A percentile compares a stretch with the other conserved stretches of the same genome.
Conservation (phyloP, 441 rosid species). For the Gossypium schwendimanii region DNA sequence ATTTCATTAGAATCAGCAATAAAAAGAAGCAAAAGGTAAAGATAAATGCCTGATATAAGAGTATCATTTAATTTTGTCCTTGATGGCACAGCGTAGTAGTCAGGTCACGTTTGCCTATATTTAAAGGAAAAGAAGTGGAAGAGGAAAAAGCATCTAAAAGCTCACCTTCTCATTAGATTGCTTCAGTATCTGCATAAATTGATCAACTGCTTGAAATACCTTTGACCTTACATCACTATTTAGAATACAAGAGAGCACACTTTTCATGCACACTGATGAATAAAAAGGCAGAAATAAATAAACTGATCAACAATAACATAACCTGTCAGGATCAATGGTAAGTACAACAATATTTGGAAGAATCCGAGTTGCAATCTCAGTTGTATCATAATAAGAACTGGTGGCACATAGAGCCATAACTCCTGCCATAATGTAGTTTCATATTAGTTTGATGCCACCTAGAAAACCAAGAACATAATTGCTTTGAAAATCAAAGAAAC, state of each 20-base stretch:
- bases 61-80: background rate
- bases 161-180: conserved; percentile 81
- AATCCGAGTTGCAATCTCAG: conserved; percentile 88
- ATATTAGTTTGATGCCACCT: background rate
- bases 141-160: conserved; percentile 9
- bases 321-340: conserved; percentile 96
- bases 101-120: background rate
- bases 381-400: conserved; percentile 76
- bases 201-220: conserved; percentile 93
- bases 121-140: background rate
- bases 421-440: conserved; percentile 42
- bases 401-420: conserved; percentile 96
- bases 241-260: conserved; percentile 5
- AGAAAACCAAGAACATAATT: conserved; percentile 4
- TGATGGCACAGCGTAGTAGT: background rate
- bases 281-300: conserved; percentile 12
- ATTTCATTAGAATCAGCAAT: background rate
- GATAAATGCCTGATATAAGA: background rate
- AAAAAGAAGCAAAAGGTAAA: background rate
- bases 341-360: conserved; percentile 85
- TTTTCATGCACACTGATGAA: background rate
- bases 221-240: conserved; percentile 88
- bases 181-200: conserved; percentile 82
- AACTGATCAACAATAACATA: conserved; percentile 13
- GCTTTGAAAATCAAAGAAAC: background rate